Percentiles rank a stretch among this genome's conserved stretches.
Conservation (phyloP, 306 rosid genomes). For the Lathyrus tuberosus region DNA sequence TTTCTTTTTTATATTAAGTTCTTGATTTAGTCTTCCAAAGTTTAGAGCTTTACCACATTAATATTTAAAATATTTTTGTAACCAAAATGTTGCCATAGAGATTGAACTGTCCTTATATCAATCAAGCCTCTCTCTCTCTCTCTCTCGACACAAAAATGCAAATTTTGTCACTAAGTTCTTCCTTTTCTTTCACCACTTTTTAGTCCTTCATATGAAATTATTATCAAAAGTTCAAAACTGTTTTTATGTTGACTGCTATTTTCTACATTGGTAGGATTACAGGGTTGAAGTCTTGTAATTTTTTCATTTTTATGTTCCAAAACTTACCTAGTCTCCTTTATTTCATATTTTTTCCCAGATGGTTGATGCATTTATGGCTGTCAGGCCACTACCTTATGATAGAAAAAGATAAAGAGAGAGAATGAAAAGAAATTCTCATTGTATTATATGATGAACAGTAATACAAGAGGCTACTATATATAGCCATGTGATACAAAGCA, state of each 20-base stretch:
- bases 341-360: conserved; percentile 52
- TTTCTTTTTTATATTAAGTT: neutral
- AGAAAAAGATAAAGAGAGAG: no score
- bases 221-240: no score
- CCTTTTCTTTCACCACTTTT: neutral
- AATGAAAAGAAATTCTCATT: no score
- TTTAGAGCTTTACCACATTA: neutral
- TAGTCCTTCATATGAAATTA: neutral
- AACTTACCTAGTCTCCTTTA: conserved; percentile 4
- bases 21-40: conserved; percentile 2
- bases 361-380: conserved; percentile 95
- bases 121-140: neutral
- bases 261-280: no score
- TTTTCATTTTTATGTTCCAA: neutral
- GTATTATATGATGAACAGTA: no score
- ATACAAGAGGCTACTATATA: no score
- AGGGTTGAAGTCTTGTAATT: neutral
- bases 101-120: neutral
- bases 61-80: neutral
- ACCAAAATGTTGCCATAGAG: neutral
- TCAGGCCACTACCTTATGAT: conserved; percentile 87
- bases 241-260: no score
- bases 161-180: conserved; percentile 16
- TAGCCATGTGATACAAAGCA: no score
- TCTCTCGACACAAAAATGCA: neutral